phyloP scores from a whole-genome alignment of 441 rosid genomes.

The Corymbia calophylla region DNA sequence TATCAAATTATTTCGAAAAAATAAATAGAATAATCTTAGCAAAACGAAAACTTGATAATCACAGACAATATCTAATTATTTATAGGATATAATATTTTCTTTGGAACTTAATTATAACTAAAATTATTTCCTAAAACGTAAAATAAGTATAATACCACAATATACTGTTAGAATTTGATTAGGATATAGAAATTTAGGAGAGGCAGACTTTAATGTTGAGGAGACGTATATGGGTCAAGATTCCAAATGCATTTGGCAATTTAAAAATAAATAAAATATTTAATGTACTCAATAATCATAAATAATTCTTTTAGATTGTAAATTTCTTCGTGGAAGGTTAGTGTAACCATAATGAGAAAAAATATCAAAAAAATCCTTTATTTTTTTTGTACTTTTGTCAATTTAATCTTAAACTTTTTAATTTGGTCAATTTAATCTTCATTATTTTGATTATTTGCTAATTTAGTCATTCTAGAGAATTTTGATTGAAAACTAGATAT shows the following conservation, averaged over 20 bases:
- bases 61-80: neutral
- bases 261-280: neutral
- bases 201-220: fast-evolving
- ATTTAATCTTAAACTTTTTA: too few relatives aligned
- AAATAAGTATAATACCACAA: neutral
- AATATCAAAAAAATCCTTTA: too few relatives aligned
- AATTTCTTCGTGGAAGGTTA: neutral
- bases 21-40: neutral
- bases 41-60: neutral
- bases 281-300: neutral
- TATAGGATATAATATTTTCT: neutral
- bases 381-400: fast-evolving
- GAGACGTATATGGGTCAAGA: neutral
- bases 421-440: too few relatives aligned
- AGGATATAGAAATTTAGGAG: neutral
- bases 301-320: neutral
- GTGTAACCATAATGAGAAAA: neutral
- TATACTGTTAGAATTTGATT: neutral
- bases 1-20: neutral
- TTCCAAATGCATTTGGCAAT: neutral
- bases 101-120: neutral
- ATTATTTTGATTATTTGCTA: neutral
- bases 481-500: neutral
- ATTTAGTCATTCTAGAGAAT: too few relatives aligned
- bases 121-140: neutral